Base-by-base conservation (phyloP, 352 stramenopile genomes). In the Phytophthora quininea region DNA sequence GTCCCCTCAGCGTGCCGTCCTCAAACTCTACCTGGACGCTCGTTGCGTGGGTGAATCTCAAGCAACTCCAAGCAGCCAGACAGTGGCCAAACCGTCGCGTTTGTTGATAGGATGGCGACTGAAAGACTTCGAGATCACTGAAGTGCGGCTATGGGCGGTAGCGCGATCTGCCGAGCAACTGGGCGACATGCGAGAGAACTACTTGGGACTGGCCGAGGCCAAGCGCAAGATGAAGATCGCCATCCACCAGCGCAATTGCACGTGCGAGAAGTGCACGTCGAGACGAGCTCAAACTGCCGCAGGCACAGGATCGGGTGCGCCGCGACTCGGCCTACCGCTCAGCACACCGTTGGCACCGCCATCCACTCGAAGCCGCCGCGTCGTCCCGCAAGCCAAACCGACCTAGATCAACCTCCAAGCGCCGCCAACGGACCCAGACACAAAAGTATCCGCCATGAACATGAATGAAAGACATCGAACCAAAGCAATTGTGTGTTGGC, bases 151-250 rank as follows among this genome's bases (percentile, higher is more conserved):
- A 8, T 96, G 86, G 88, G 86, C 88, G 0, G 88, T 69, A 3
- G 80, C 82, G 2, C 82, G 88, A 14, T 91, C 82, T n/a, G 64
- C 67, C 45, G 79, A 93, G 49, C 88, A 95, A 42, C 63, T 95
- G 38, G 78, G 67, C 54, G 88, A 94, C 72, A 94, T 93, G 86
- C 92, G 92, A 49, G 86, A 94, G 48, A 96, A 93, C 68, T 96
- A 94, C 72, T 72, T 96, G 64, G 77, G 82, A n/a, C 79, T 94
- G 49, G 86, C 88, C 19, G 86, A 96, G 56, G 76, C 80, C 40
- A 94, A 93, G 71, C 84, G 82, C 57, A 81, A 84, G 57, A 91
- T 95, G 78, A 93, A 93, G 60, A 90, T 95, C 47, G 71, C 82
- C 27, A 95, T 95, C 65, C 86, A 93, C 70, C 79, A 92, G 61